Evolutionary conservation across 1,284 basidiomycete species (phyloP), one percentile per base, ranked within the genome.

Genomic region (Fistulina hepatica): DNA sequence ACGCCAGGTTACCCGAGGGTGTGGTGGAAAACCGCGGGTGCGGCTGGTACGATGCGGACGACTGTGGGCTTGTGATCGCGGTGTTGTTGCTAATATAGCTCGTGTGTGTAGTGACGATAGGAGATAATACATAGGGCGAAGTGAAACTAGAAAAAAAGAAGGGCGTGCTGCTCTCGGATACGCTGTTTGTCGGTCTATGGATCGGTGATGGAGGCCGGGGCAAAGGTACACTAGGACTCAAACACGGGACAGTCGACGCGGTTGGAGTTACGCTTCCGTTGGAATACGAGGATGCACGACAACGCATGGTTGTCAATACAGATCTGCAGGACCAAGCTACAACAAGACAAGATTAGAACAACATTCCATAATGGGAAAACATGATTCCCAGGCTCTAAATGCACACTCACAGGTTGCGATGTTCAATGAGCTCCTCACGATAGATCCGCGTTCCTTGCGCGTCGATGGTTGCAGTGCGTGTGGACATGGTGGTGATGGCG

Each of bases 351-450:
- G 26, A 37, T 38, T 37, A 26, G 35, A 34, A 31, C 13, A 16
- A 13, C 9, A 9, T 19, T 35, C 20, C 41, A 40, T 31, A 44
- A 16, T 27, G 12, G 42, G 4, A 16, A n/a, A n/a, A n/a, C n/a
- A n/a, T n/a, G n/a, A n/a, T n/a, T n/a, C n/a, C n/a, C n/a, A n/a
- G n/a, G n/a, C n/a, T n/a, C n/a, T n/a, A n/a, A 9, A 41, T 33
- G 33, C 6, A 30, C 6, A 68, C 81, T 59, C 55, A 85, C 83
- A 54, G 61, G 49, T 74, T 62, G 40, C 84, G 60, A 52, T 82
- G 74, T 31, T 82, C 76, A 42, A 88, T 76, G 42, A 88, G 57
- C 55, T 88, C 83, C 55, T 85, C 81, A 21, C 82, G 65, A 50
- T 86, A 88, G 3, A 84, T 68, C 49, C n/a, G n/a, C n/a, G n/a